Conservation (phyloP, 441 rosid genomes). For the Eutrema salsugineum region DNA sequence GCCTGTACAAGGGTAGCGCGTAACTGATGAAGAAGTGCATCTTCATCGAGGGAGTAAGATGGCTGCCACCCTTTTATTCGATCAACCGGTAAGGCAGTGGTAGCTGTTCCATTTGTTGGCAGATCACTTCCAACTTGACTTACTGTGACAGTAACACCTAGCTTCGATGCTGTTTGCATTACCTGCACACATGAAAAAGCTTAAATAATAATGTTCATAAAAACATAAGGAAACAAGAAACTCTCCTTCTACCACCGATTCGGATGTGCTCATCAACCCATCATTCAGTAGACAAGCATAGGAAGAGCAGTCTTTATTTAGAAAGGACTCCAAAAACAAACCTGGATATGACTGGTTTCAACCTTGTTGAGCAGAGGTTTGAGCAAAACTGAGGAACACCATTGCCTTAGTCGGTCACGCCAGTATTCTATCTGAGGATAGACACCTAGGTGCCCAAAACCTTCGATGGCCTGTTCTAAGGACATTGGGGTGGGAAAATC, state of each 20-base stretch:
- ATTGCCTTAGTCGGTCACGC: conserved; percentile 93
- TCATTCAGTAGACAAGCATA: not conserved
- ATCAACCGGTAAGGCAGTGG: conserved; percentile 50
- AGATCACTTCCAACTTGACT: conserved; percentile 76
- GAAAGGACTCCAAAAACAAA: conserved; percentile 21
- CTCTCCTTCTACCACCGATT: not conserved
- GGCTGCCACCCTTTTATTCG: conserved; percentile 83
- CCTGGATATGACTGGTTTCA: conserved; percentile 91
- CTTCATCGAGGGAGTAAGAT: conserved; percentile 76
- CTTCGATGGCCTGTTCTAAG: conserved; percentile 80
- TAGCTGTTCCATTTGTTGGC: conserved; percentile 43
- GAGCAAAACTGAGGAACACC: conserved; percentile 85
- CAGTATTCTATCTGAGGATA: conserved; percentile 93
- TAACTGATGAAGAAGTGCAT: conserved; percentile 74
- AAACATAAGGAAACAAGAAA: conserved; percentile 12
- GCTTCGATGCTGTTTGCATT: conserved; percentile 80
- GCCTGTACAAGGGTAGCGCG: conserved; percentile 74
- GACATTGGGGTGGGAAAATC: conserved; percentile 93
- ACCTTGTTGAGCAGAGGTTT: conserved; percentile 75
- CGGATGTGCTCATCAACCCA: not conserved
- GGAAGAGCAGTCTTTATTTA: not conserved
- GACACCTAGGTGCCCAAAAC: conserved; percentile 71
- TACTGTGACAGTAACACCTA: conserved; percentile 63
- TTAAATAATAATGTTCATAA: not conserved
- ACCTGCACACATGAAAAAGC: conserved; percentile 46